Evolutionary conservation across 139 green algal genomes (phyloP), one percentile per base, ranked within the genome.

Genomic region (Edaphochlamys debaryana): DNA sequence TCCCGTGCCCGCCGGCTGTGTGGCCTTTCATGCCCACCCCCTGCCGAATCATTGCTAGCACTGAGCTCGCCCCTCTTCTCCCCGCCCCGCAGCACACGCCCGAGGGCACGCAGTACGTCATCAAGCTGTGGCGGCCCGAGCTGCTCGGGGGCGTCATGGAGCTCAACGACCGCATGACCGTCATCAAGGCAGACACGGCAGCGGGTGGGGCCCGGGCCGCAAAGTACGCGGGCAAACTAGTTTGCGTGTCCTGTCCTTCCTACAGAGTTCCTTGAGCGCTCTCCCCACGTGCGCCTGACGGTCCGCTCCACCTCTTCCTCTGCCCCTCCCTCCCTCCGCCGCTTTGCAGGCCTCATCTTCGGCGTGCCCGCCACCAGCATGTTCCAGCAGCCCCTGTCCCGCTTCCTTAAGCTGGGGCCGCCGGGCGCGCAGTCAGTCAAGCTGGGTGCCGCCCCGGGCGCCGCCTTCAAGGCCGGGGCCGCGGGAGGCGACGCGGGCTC

Each of bases 81-180:
- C n/a, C n/a, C n/a, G 17, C 54, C 60, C 30, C 60, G 71, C 63
- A 82, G 76, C 76, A 82, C 45, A 82, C 76, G 30, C 23, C 76
- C 9, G 48, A 32, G 6, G 76, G 76, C 42, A 67, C 76, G 45
- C 76, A 52, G n/a, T 82, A 82, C 76, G 67, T 42, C 23, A 37
- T 87, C 15, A 50, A 52, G 67, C 82, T 87, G 64, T 87, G 82
- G 82, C 66, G 73, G 37, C 73, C 82, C 0, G 82, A 87, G 66
- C 45, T 80, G 73, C 48, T 87, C 7, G 67, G 63, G 22, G 67
- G 82, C n/a, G 66, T 79, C 15, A 38, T 87, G 20, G 82, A 83
- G 73, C 58, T 87, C 6, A 80, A 69, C 38, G 63, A 87, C 13
- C 56, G 38, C 4, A 63, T 82, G 45, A 40, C 48, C 20, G 62